These are phyloP conservation scores for Vicia faba DNA, from an alignment of 306 rosid species.

Conservation along the genomic window DNA sequence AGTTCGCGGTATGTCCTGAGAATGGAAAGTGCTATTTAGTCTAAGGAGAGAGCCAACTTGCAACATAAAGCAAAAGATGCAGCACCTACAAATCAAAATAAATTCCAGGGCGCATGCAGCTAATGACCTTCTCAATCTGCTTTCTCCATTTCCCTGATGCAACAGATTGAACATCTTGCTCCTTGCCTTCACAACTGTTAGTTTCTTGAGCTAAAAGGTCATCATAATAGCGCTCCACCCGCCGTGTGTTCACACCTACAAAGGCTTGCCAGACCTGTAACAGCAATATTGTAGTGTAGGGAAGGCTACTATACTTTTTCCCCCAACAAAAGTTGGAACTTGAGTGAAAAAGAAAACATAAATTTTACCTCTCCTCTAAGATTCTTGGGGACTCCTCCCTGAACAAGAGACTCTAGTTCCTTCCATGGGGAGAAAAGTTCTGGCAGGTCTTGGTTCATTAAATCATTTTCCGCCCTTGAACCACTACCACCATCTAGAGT, in stretches of 20 bases:
- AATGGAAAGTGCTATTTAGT: conserved; percentile 43
- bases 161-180: conserved; percentile 50
- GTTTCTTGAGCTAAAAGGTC: conserved; percentile 71
- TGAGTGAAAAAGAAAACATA: conserved; percentile 33
- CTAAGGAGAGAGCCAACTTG: conserved; percentile 55
- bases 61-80: conserved; percentile 66
- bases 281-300: conserved; percentile 51
- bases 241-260: conserved; percentile 80
- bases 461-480: conserved; percentile 39
- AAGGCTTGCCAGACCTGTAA: conserved; percentile 99
- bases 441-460: conserved; percentile 41
- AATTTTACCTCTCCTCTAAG: conserved; percentile 91
- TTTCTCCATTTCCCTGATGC: conserved; percentile 80
- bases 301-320: conserved; percentile 36
- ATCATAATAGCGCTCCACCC: conserved; percentile 74
- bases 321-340: conserved; percentile 36
- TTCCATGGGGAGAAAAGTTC: conserved; percentile 59
- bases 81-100: conserved; percentile 89
- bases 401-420: conserved; percentile 84
- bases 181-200: conserved; percentile 45
- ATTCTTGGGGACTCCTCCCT: conserved; percentile 90
- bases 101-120: conserved; percentile 92
- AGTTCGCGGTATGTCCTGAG: conserved; percentile 94
- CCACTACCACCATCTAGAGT: conserved; percentile 35
- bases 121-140: conserved; percentile 99